Base-by-base conservation (phyloP, 2,329 filamentous ascomycete genomes). In the Penicillium crustosum region DNA sequence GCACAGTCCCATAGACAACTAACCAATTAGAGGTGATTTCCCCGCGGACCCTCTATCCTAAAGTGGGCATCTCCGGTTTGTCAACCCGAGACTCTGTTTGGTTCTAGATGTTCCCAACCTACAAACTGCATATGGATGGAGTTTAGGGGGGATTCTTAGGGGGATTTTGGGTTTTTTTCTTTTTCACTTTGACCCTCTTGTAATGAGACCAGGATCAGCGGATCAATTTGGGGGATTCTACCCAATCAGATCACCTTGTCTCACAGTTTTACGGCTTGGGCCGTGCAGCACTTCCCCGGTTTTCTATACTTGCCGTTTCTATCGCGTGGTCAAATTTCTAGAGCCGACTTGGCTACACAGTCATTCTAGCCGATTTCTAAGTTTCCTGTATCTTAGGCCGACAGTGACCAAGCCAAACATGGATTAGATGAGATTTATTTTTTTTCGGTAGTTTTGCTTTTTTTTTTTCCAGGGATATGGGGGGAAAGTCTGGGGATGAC, bases 41-140 rank as follows among this genome's bases (percentile, higher is more conserved):
- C 49, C 42, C 42, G n/a, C 25, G 41, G 54, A 29, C 54, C 13
- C 15, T 35, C 27, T 45, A 13, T n/a, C 54, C 54, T n/a, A 38
- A 57, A 57, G 49, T 53, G 49, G 49, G 27, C 27, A 35, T 57
- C 17, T 45, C 49, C 42, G 54, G 35, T n/a, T 25, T 10, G 7
- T 45, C 17, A 31, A 21, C 49, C 42, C 54, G 49, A 53, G 54
- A 27, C 49, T 57, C 54, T 57, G 49, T 57, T 57, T 42, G 27
- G 49, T 45, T 49, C 17, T 31, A 39, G 52, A 47, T 7, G 43
- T 31, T 25, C 13, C 17, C 10, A 5, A 13, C 29, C 4, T 31
- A 13, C 29, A 31, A 12, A 31, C 29, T 31, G 10, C 4, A 13
- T 12, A 31, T 31, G 29, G 3, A 12, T 31, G 4, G 0, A 31